These are phyloP conservation scores for Platismatia glauca DNA, from an alignment of 495 filamentous ascomycete species.

Conservation along the genomic window DNA sequence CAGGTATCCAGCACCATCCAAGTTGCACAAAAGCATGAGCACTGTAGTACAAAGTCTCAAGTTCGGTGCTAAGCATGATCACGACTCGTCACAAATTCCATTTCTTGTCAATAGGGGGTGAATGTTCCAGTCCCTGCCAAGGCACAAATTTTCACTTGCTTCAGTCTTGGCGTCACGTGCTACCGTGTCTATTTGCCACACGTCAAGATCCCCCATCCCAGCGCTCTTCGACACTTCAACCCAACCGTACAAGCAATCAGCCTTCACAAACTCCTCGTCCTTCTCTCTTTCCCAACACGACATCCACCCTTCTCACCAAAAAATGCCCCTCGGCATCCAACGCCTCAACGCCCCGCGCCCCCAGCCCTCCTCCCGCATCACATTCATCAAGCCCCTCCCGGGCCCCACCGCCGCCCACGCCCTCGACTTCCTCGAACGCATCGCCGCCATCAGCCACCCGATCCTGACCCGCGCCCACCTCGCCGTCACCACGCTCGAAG, in stretches of 20 bases:
- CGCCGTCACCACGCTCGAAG: conserved; percentile 63
- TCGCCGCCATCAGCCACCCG: conserved; percentile 68
- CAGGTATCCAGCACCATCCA: neutral
- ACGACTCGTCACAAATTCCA: too few species aligned
- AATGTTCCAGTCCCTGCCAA: too few species aligned
- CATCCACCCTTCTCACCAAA: neutral
- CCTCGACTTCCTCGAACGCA: conserved; percentile 62
- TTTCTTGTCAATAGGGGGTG: too few species aligned
- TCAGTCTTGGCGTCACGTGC: conserved; percentile 6
- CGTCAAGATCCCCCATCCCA: neutral
- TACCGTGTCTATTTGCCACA: conserved; percentile 7
- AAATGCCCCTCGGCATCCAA: conserved; percentile 51
- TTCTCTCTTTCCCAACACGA: neutral
- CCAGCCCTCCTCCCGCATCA: conserved; percentile 59
- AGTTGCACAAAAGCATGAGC: neutral
- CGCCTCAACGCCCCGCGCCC: conserved; percentile 54
- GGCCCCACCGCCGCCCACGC: conserved; percentile 49
- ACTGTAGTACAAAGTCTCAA: neutral
- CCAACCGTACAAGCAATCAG: neutral
- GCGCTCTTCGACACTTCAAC: neutral
- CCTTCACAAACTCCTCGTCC: neutral
- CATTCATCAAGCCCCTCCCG: conserved; percentile 68
- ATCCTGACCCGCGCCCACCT: conserved; percentile 64
- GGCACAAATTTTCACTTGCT: neutral
- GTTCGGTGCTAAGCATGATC: neutral